Conservation (phyloP, 2,329 filamentous ascomycete species). For the Penicillium sumatraense region DNA sequence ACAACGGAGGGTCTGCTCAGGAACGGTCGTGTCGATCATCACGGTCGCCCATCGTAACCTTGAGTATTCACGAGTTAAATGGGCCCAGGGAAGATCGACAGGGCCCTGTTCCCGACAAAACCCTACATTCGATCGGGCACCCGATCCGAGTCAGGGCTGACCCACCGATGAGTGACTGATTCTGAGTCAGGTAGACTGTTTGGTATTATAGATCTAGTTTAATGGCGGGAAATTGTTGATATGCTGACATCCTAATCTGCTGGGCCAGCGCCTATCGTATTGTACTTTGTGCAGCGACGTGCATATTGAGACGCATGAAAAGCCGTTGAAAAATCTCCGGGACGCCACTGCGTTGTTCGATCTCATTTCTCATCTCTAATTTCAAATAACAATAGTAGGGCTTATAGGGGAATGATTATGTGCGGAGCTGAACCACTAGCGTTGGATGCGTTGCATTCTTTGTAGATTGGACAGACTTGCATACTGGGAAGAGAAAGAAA, state of each 20-base stretch:
- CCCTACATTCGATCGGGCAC: slow-evolving; percentile 5
- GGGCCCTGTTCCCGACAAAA: neutral
- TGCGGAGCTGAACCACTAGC: too few relatives aligned
- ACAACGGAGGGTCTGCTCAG: neutral
- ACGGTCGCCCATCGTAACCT: slow-evolving; percentile 17
- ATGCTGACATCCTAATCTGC: too few relatives aligned
- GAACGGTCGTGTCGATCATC: slow-evolving; percentile 11
- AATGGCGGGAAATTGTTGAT: neutral
- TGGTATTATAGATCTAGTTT: neutral
- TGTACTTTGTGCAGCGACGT: neutral
- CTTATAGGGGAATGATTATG: too few relatives aligned
- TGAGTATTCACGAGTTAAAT: slow-evolving; percentile 1
- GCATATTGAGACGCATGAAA: neutral
- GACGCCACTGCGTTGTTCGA: neutral
- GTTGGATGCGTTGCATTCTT: neutral
- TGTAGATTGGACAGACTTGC: neutral
- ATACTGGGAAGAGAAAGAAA: neutral
- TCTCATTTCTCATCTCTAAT: neutral
- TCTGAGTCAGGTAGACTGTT: neutral
- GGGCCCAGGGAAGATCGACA: slow-evolving; percentile 11
- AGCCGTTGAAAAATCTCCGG: neutral
- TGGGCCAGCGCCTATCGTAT: too few relatives aligned
- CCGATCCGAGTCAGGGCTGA: neutral
- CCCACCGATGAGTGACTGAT: neutral
- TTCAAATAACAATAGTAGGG: neutral